Percentiles rank a stretch among this genome's conserved stretches.
These are phyloP conservation scores for Fonsecaea pugnacius DNA, from an alignment of 2,329 filamentous ascomycete species.

Conservation along the genomic window DNA sequence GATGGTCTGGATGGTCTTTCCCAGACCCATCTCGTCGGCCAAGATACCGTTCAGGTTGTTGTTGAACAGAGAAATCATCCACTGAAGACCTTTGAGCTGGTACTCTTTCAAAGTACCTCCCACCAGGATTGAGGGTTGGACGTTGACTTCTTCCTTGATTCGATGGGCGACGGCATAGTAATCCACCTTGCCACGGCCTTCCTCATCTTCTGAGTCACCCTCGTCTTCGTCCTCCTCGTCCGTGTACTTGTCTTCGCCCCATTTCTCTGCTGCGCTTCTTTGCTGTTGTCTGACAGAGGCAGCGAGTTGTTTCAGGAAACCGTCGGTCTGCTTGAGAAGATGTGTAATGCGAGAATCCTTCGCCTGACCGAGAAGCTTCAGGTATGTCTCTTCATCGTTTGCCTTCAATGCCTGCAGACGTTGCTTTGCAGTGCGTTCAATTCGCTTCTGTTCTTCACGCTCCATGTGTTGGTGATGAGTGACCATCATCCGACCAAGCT, in stretches of 20 bases:
- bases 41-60: slow-evolving; percentile 99
- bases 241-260: slow-evolving; percentile 66
- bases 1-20: slow-evolving; percentile 99
- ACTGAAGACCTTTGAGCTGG: slow-evolving; percentile 96
- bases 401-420: slow-evolving; percentile 98
- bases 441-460: slow-evolving; percentile 98
- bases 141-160: slow-evolving; percentile 86
- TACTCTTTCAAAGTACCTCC: slow-evolving; percentile 96
- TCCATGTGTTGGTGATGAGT: slow-evolving; percentile 93
- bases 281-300: slow-evolving; percentile 94
- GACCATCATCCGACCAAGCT: slow-evolving; percentile 87
- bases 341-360: slow-evolving; percentile 99
- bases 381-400: slow-evolving; percentile 98
- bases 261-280: slow-evolving; percentile 76
- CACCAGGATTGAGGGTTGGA: slow-evolving; percentile 82
- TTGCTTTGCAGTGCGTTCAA: slow-evolving; percentile 97
- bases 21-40: slow-evolving; percentile 99
- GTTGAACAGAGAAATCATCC: slow-evolving; percentile 99
- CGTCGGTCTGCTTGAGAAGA: slow-evolving; percentile 92
- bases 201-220: slow-evolving; percentile 68
- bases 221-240: slow-evolving; percentile 66
- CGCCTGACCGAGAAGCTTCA: slow-evolving; percentile 95
- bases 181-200: slow-evolving; percentile 81
- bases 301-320: slow-evolving; percentile 93
- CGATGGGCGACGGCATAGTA: slow-evolving; percentile 99